Evolutionary conservation across 306 rosid genomes (phyloP).

Genomic region (Cercis canadensis): DNA sequence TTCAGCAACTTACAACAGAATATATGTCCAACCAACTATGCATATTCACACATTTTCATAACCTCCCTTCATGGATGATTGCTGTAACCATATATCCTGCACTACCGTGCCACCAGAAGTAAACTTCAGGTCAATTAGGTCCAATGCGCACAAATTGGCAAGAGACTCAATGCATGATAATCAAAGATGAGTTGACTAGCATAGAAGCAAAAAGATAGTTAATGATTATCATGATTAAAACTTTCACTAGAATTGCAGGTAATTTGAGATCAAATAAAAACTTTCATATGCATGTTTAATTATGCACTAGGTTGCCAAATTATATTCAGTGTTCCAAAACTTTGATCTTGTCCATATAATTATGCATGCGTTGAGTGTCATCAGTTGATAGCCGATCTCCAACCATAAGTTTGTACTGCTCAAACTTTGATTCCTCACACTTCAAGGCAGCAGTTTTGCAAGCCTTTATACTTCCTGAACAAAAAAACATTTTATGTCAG

Average conservation of each 20-base stretch:
- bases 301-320: constrained; percentile 5
- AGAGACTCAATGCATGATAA: too few species aligned
- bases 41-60: too few species aligned
- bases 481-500: constrained; percentile 15
- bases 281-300: constrained; percentile 16
- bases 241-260: neutral
- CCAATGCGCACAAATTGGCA: too few species aligned
- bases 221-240: neutral
- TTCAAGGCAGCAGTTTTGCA: constrained; percentile 71
- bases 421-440: constrained; percentile 73
- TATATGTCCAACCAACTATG: too few species aligned
- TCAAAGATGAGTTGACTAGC: too few species aligned
- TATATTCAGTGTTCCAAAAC: constrained; percentile 61
- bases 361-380: constrained; percentile 63
- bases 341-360: constrained; percentile 64
- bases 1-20: too few species aligned
- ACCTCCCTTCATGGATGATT: too few species aligned
- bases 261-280: constrained; percentile 30
- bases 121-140: too few species aligned
- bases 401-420: constrained; percentile 66
- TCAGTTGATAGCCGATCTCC: constrained; percentile 58
- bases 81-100: too few species aligned
- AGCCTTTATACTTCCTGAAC: constrained; percentile 71
- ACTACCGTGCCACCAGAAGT: too few species aligned
- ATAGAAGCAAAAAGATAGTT: too few species aligned